Percentiles rank a stretch among this genome's conserved stretches.
Conservation (phyloP, 805 yeast genomes). For the Starmerella vaccinii region DNA sequence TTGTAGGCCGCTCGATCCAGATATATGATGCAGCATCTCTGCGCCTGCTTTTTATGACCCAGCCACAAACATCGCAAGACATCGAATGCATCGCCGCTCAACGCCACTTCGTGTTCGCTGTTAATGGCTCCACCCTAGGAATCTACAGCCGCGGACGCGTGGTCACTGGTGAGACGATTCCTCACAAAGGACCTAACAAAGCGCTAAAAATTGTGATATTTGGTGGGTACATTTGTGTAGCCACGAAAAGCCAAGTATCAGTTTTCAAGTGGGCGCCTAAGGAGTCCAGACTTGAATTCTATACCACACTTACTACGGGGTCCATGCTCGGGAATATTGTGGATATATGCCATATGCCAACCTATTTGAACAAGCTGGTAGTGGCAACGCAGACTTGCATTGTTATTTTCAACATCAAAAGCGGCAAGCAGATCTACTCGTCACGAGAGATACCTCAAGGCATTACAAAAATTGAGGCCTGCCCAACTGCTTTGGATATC, state of each 20-base stretch:
- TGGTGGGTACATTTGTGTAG: constrained; percentile 66
- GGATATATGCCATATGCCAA: constrained; percentile 70
- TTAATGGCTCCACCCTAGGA: constrained; percentile 61
- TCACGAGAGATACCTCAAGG: constrained; percentile 42
- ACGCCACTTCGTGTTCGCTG: constrained; percentile 73
- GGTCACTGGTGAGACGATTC: constrained; percentile 34
- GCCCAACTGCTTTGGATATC: constrained; percentile 72
- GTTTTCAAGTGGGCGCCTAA: constrained; percentile 44
- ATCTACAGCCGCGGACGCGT: constrained; percentile 73
- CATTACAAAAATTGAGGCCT: constrained; percentile 61
- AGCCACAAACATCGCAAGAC: constrained; percentile 56
- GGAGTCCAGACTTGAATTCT: constrained; percentile 50
- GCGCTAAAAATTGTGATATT: constrained; percentile 50
- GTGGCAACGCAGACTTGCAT: constrained; percentile 63
- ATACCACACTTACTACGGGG: constrained; percentile 52
- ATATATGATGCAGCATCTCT: constrained; percentile 80
- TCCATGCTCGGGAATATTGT: constrained; percentile 62
- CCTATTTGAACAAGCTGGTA: constrained; percentile 80
- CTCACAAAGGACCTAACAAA: constrained; percentile 28
- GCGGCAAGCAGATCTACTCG: constrained; percentile 60
- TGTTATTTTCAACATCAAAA: constrained; percentile 59
- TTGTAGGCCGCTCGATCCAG: constrained; percentile 83
- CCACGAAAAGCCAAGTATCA: constrained; percentile 40
- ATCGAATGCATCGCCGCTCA: constrained; percentile 70
- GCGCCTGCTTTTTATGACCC: constrained; percentile 77